phyloP scores from a whole-genome alignment of 169 alveolate genomes.

The Cryptosporidium sp. region DNA sequence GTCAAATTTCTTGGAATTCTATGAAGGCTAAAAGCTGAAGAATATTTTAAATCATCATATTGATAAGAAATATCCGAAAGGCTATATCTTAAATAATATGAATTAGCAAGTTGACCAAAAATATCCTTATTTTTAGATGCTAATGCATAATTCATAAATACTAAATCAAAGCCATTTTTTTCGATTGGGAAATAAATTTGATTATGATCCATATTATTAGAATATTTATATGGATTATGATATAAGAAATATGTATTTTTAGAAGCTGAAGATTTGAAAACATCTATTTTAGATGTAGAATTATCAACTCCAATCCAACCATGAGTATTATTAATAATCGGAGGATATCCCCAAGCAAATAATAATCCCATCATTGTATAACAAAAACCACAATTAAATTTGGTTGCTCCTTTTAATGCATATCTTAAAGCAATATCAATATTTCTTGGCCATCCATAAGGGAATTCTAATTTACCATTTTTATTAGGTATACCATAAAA shows the following conservation, averaged over 20 bases:
- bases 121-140: constrained; percentile 79
- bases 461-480: constrained; percentile 83
- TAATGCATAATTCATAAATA: constrained; percentile 77
- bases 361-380: constrained; percentile 84
- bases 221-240: constrained; percentile 42
- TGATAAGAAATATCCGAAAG: constrained; percentile 76
- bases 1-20: constrained; percentile 61
- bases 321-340: constrained; percentile 81
- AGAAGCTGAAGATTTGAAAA: neutral
- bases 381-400: constrained; percentile 84
- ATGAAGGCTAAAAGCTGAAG: constrained; percentile 78
- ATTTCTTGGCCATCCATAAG: constrained; percentile 89
- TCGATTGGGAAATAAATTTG: constrained; percentile 34
- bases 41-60: constrained; percentile 77
- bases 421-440: constrained; percentile 80
- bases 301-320: constrained; percentile 63
- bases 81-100: constrained; percentile 82
- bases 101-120: constrained; percentile 81
- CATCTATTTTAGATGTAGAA: neutral
- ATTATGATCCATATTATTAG: constrained; percentile 20
- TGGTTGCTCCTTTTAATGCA: constrained; percentile 83
- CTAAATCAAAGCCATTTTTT: constrained; percentile 81
- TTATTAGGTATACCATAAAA: constrained; percentile 84
- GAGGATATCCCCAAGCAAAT: constrained; percentile 87
- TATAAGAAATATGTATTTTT: constrained; percentile 54